A percentile compares a stretch with the other conserved stretches of the same genome.
Conservation (phyloP, 768 basidiomycete species). For the Naganishia kalamii region DNA sequence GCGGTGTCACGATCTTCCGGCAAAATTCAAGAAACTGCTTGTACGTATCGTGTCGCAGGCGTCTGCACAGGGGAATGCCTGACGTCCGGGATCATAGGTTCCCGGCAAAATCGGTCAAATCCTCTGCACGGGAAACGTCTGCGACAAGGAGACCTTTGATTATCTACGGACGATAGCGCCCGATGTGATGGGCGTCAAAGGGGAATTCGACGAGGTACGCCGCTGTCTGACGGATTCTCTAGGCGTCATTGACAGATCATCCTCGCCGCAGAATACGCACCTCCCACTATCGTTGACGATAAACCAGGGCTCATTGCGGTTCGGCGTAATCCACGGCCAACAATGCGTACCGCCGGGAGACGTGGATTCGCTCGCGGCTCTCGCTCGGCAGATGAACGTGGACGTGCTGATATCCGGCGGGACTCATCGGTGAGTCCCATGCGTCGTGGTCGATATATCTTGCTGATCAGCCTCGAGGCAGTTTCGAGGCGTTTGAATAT, state of each 20-base stretch:
- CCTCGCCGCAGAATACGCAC: constrained; percentile 52
- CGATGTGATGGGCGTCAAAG: constrained; percentile 83
- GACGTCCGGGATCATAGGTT: no score
- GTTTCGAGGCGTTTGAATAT: constrained; percentile 89
- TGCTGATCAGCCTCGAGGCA: constrained; percentile 39
- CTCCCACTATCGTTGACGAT: constrained; percentile 78
- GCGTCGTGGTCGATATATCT: background rate
- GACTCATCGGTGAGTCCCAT: constrained; percentile 73
- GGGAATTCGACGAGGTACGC: constrained; percentile 89
- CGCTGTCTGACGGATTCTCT: background rate
- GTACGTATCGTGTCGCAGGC: constrained; percentile 47
- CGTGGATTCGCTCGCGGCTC: constrained; percentile 75
- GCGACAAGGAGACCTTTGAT: constrained; percentile 94
- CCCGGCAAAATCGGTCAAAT: constrained; percentile 98
- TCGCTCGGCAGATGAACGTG: constrained; percentile 94
- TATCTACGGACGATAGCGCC: constrained; percentile 89
- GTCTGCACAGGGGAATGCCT: no score
- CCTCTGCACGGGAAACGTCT: constrained; percentile 92
- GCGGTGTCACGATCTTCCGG: constrained; percentile 73
- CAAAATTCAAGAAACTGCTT: constrained; percentile 94
- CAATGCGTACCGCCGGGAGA: constrained; percentile 89
- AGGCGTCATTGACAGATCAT: background rate
- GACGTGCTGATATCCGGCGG: constrained; percentile 90
- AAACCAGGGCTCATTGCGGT: constrained; percentile 73
- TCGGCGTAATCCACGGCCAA: constrained; percentile 90